Conservation (phyloP, 768 basidiomycete species). For the Sarcomyxa edulis region DNA sequence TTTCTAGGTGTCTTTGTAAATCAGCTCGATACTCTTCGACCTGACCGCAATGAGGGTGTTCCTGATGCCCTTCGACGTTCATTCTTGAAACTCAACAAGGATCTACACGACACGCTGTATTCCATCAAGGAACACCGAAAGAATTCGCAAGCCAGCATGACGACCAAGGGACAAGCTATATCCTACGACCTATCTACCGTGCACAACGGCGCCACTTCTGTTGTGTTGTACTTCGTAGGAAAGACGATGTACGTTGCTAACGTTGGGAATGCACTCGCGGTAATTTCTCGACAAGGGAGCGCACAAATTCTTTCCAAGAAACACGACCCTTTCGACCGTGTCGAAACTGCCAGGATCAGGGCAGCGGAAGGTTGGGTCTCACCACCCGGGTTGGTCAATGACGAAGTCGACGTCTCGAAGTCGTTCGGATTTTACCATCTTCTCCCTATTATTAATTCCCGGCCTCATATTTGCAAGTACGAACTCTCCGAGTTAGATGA, state of each 20-base stretch:
- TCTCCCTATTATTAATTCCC: constrained; percentile 85
- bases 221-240: constrained; percentile 79
- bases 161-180: constrained; percentile 24
- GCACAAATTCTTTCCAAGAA: constrained; percentile 70
- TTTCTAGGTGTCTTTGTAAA: constrained; percentile 60
- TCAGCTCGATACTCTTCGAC: constrained; percentile 49
- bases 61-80: constrained; percentile 79
- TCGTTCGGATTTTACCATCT: constrained; percentile 92
- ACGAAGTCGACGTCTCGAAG: constrained; percentile 87
- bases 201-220: constrained; percentile 74
- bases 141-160: constrained; percentile 60
- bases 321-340: constrained; percentile 87
- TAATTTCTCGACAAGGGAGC: constrained; percentile 72
- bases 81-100: constrained; percentile 84
- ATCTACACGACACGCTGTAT: constrained; percentile 63
- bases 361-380: constrained; percentile 93
- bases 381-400: constrained; percentile 84
- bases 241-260: constrained; percentile 88
- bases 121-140: constrained; percentile 42
- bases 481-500: constrained; percentile 83
- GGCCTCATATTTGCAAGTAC: constrained; percentile 70
- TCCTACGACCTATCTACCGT: constrained; percentile 44
- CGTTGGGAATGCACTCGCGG: constrained; percentile 82
- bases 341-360: constrained; percentile 84
- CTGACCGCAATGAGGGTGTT: constrained; percentile 47